phyloP scores from a whole-genome alignment of 1,139 yeast genomes.

The Kodamaea suecica region DNA sequence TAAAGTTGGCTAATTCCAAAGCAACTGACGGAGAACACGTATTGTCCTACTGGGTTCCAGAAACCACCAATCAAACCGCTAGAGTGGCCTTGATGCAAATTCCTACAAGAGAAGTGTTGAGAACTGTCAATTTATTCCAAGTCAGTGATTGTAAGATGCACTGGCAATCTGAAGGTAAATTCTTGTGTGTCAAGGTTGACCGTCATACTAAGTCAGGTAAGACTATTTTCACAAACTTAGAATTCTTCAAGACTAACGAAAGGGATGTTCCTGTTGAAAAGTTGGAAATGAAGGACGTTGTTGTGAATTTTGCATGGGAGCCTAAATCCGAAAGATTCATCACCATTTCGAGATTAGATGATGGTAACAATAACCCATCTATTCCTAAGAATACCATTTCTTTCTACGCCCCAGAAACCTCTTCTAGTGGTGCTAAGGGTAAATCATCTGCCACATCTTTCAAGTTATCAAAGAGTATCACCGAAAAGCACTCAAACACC shows the following conservation, averaged over 20 bases:
- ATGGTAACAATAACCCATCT: constrained; percentile 62
- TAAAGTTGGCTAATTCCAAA: constrained; percentile 58
- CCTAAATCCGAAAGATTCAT: constrained; percentile 87
- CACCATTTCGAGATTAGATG: constrained; percentile 66
- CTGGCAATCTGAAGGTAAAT: constrained; percentile 91
- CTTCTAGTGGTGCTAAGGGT: constrained; percentile 22
- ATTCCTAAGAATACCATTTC: constrained; percentile 69
- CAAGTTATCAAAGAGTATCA: constrained; percentile 44
- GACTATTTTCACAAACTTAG: constrained; percentile 87
- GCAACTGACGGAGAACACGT: constrained; percentile 59
- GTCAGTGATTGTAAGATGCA: constrained; percentile 88
- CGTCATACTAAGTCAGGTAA: constrained; percentile 96
- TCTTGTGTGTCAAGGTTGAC: constrained; percentile 90
- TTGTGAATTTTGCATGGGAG: constrained; percentile 92
- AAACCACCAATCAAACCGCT: constrained; percentile 87
- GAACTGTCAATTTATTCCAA: constrained; percentile 92
- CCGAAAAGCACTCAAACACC: constrained; percentile 68
- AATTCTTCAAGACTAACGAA: constrained; percentile 83
- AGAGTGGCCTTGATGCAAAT: constrained; percentile 90
- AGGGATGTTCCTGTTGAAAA: constrained; percentile 94
- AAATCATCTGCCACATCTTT: constrained; percentile 29
- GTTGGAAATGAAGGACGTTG: constrained; percentile 87
- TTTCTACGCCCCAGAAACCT: constrained; percentile 78
- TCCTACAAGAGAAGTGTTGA: constrained; percentile 76
- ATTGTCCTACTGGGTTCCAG: constrained; percentile 96